A percentile compares a stretch with the other conserved stretches of the same genome.
Evolutionary conservation across 176 grass and related monocot species (phyloP).

Genomic region (Musa schizocarpa): DNA sequence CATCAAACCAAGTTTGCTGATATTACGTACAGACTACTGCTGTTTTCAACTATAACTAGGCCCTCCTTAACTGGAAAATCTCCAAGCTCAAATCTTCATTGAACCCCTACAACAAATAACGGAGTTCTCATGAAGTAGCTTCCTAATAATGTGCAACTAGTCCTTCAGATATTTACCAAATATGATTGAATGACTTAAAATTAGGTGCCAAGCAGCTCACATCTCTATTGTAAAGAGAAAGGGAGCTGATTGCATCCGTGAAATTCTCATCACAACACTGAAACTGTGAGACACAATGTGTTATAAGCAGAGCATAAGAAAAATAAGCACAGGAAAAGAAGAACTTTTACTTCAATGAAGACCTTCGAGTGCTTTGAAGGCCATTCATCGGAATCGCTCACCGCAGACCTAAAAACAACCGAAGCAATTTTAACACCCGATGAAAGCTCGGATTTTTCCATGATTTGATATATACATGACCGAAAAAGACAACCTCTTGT

Average conservation of each 20-base stretch:
- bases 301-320: too few relatives aligned
- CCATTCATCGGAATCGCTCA: conserved; percentile 65
- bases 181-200: background rate
- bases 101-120: too few relatives aligned
- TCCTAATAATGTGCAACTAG: too few relatives aligned
- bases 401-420: conserved; percentile 46
- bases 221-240: background rate
- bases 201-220: background rate
- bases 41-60: too few relatives aligned
- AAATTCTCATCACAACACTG: too few relatives aligned
- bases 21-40: too few relatives aligned
- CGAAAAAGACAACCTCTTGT: conserved; percentile 45
- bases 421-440: background rate
- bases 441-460: background rate
- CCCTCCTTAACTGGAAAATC: too few relatives aligned
- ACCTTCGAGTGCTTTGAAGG: conserved; percentile 94
- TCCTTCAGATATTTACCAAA: too few relatives aligned
- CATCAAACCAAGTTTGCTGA: too few relatives aligned
- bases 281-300: too few relatives aligned
- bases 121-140: background rate
- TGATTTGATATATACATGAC: background rate
- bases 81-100: too few relatives aligned
- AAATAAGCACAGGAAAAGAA: background rate
- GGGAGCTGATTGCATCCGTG: too few relatives aligned
- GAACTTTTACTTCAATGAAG: conserved; percentile 52